phyloP scores from a whole-genome alignment of 257 asterid species.

The Solanum piurae region DNA sequence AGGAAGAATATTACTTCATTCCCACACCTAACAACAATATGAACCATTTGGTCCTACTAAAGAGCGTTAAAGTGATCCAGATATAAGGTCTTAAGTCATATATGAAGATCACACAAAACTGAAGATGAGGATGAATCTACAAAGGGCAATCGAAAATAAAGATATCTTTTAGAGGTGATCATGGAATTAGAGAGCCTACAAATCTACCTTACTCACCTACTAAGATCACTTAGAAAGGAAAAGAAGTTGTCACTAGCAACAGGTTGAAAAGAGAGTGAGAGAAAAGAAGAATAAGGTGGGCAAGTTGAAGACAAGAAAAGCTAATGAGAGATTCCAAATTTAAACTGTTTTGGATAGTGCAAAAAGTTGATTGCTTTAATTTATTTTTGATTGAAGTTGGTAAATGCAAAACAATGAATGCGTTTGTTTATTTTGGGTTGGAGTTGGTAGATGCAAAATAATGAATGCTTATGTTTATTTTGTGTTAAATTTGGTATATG shows the following conservation, averaged over 20 bases:
- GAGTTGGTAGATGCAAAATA: background rate
- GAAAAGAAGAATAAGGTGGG: background rate
- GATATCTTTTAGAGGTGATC: background rate
- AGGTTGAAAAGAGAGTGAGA: background rate
- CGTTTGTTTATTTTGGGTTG: background rate
- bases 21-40: background rate
- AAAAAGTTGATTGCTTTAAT: background rate
- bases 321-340: background rate
- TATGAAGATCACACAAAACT: background rate
- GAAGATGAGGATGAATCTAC: background rate
- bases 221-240: background rate
- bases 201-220: background rate
- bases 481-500: no score
- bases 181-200: background rate
- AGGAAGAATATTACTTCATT: background rate
- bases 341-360: background rate
- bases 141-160: background rate
- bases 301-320: background rate
- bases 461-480: background rate
- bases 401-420: background rate
- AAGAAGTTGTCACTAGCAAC: background rate
- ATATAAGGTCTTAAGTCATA: background rate
- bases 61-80: background rate
- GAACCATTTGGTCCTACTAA: background rate
- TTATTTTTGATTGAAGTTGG: background rate